Evolutionary conservation across 2,329 filamentous ascomycete genomes (phyloP), one percentile per base, ranked within the genome.

Genomic region (Clarireedia homoeocarpa): DNA sequence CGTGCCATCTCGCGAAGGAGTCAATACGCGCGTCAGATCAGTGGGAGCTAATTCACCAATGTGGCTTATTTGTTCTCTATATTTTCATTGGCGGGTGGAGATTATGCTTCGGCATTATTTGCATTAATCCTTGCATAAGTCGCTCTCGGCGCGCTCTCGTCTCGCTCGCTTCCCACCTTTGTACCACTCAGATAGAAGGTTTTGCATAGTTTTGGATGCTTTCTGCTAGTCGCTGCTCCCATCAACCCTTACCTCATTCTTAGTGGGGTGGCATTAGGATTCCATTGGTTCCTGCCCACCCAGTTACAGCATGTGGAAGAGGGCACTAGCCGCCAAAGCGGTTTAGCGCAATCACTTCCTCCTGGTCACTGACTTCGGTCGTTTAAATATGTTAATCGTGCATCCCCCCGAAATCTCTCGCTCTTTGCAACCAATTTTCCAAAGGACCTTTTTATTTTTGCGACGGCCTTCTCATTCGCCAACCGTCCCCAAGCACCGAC

Each of bases 351-450:
- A 45, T 45, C 20, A 45, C n/a, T 23, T 20, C n/a, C 42, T 36
- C 52, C 15, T 26, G 52, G 44, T 26, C 52, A 49, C 23, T 27
- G 24, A 34, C 39, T 48, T n/a, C 45, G 15, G 39, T 54, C 17
- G 24, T 55, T 55, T 55, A 55, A 55, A 55, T 55, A 55, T 55
- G 47, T 55, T 39, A 46, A 45, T 46, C 23, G 27, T 24, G 27
- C 23, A 12, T 51, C 48, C 53, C 38, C 53, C 39, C 40, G 20
- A 55, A 51, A 55, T 38, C 39, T 55, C 53, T 55, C 39, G 40
- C 42, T 55, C 53, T 55, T 47, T 55, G 53, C 53, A 55, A 51
- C 39, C 39, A 55, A 51, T 34, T 51, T 55, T 51, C 51, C 23
- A 40, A 45, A 45, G 42, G 42, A 20, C 39, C 24, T 23, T 27